These are phyloP conservation scores for Cryptococcus depauperatus DNA, from an alignment of 1,284 basidiomycete genomes.

Conservation along the genomic window DNA sequence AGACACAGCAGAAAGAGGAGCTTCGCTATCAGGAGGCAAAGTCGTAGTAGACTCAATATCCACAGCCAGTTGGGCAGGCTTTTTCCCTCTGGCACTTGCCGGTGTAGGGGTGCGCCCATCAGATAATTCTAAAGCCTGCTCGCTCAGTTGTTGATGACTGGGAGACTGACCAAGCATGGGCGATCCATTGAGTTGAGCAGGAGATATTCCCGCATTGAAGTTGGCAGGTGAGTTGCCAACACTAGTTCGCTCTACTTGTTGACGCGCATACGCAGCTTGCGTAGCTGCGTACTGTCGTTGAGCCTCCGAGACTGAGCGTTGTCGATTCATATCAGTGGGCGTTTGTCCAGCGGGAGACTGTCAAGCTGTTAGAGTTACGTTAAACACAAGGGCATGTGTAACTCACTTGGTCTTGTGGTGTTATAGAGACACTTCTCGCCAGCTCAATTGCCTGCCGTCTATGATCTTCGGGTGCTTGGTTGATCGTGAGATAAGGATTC, in stretches of 20 bases:
- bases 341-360: not conserved
- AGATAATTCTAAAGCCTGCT: no score
- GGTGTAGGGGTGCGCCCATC: constrained; percentile 6
- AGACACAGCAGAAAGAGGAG: constrained; percentile 6
- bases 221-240: constrained; percentile 16
- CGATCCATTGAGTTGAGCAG: constrained; percentile 13
- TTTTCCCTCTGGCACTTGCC: constrained; percentile 4
- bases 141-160: no score
- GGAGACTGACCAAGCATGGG: constrained; percentile 10
- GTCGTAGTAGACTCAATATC: constrained; percentile 7
- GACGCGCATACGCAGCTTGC: constrained; percentile 18
- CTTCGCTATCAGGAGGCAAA: constrained; percentile 4
- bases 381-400: not conserved
- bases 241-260: constrained; percentile 10
- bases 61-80: constrained; percentile 6
- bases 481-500: no score
- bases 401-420: not conserved
- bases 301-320: constrained; percentile 7
- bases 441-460: constrained; percentile 22
- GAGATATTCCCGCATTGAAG: constrained; percentile 15
- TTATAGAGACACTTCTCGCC: constrained; percentile 13
- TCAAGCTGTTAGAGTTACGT: not conserved
- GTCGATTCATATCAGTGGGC: not conserved
- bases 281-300: constrained; percentile 19
- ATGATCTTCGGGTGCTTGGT: constrained; percentile 16